Evolutionary conservation across 2,329 filamentous ascomycete species (phyloP).

Genomic region (Chalaropsis ovoidea): DNA sequence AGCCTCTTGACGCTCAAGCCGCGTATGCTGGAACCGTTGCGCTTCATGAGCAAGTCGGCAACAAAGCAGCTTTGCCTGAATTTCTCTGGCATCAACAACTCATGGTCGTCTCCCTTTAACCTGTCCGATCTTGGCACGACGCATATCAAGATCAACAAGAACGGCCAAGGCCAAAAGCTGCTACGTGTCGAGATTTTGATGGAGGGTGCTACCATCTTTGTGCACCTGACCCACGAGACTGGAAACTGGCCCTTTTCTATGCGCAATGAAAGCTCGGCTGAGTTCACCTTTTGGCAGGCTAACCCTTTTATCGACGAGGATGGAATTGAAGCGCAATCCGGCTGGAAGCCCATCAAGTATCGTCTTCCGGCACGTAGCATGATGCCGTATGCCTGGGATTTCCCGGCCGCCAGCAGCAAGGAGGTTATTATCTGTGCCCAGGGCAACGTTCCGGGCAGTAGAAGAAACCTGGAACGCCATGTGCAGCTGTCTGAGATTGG

Average conservation of each 20-base stretch:
- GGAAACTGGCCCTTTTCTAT: constrained; percentile 98
- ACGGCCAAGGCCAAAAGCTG: constrained; percentile 77
- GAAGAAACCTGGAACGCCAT: constrained; percentile 58
- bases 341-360: constrained; percentile 88
- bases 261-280: constrained; percentile 93
- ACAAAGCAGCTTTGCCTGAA: constrained; percentile 87
- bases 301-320: constrained; percentile 90
- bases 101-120: constrained; percentile 96
- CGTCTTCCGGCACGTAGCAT: constrained; percentile 87
- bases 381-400: constrained; percentile 99
- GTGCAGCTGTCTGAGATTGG: constrained; percentile 95
- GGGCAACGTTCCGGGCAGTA: constrained; percentile 33
- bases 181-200: constrained; percentile 81
- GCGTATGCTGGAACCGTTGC: constrained; percentile 72
- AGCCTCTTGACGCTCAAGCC: constrained; percentile 67
- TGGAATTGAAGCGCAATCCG: constrained; percentile 68
- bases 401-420: constrained; percentile 91
- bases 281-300: constrained; percentile 93
- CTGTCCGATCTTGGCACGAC: constrained; percentile 89
- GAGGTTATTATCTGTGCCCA: constrained; percentile 75
- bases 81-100: constrained; percentile 88
- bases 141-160: constrained; percentile 86
- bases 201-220: constrained; percentile 86
- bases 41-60: constrained; percentile 74
- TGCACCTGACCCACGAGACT: constrained; percentile 79